These are phyloP conservation scores for Ascocoryne sarcoides DNA, from an alignment of 2,329 filamentous ascomycete species.

Conservation along the genomic window DNA sequence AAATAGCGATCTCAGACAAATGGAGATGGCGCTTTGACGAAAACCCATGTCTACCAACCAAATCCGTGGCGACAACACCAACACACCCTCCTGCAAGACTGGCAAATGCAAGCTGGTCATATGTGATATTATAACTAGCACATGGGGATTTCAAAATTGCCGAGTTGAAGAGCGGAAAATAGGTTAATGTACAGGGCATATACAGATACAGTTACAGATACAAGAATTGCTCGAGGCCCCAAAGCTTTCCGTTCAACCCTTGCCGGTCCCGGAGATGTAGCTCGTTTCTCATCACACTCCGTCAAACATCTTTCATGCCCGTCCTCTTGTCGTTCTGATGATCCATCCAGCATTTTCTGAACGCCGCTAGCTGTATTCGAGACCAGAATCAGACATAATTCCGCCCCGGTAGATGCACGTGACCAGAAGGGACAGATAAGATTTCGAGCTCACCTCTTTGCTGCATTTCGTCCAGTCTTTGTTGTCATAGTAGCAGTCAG, in stretches of 20 bases:
- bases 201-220: no score
- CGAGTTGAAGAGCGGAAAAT: no score
- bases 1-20: background rate
- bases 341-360: conserved; percentile 84
- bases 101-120: no score
- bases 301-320: conserved; percentile 57
- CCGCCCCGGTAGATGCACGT: background rate
- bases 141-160: no score
- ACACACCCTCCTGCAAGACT: no score
- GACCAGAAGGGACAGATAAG: no score
- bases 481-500: conserved; percentile 91
- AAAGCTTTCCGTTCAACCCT: background rate
- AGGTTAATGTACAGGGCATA: no score
- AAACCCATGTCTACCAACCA: background rate
- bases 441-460: conserved; percentile 61
- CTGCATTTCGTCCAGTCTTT: conserved; percentile 91
- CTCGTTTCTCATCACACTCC: no score
- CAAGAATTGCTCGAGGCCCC: no score
- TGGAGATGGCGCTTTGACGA: no score
- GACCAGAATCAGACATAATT: conserved; percentile 7
- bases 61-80: conserved; percentile 7
- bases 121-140: no score
- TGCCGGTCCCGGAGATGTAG: background rate
- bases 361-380: conserved; percentile 68
- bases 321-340: conserved; percentile 83